A percentile compares a stretch with the other conserved stretches of the same genome.
Evolutionary conservation across 2,329 filamentous ascomycete genomes (phyloP).

Genomic region (Aspergillus persii): DNA sequence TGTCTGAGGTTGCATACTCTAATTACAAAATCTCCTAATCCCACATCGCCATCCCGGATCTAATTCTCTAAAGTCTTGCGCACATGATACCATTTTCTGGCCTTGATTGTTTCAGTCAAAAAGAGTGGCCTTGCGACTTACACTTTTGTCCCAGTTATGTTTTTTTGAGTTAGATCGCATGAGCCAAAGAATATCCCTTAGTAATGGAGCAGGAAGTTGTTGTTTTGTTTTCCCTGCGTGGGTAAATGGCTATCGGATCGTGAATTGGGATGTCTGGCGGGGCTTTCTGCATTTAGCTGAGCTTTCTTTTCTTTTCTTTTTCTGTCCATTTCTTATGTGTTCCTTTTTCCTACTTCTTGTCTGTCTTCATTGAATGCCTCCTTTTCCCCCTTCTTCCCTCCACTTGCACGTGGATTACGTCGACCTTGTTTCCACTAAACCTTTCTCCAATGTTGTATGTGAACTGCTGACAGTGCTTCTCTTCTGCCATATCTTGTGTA

Average conservation of each 20-base stretch:
- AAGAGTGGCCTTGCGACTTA: constrained; percentile 31
- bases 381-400: constrained; percentile 7
- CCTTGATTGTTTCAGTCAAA: constrained; percentile 28
- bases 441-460: constrained; percentile 19
- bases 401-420: constrained; percentile 14
- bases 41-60: constrained; percentile 31
- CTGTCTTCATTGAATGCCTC: background rate
- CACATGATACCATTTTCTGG: constrained; percentile 38
- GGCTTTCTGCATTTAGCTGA: constrained; percentile 22
- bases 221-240: constrained; percentile 12
- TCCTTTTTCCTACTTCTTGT: background rate
- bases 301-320: constrained; percentile 5
- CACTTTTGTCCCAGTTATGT: constrained; percentile 21
- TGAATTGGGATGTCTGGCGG: constrained; percentile 21
- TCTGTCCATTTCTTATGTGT: constrained; percentile 8
- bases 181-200: constrained; percentile 19
- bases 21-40: constrained; percentile 37
- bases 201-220: constrained; percentile 11
- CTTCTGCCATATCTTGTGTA: constrained; percentile 12
- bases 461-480: constrained; percentile 17
- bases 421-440: constrained; percentile 10
- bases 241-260: constrained; percentile 17
- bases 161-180: constrained; percentile 26
- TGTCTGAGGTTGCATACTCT: constrained; percentile 27
- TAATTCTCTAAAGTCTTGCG: constrained; percentile 30